A percentile compares a stretch with the other conserved stretches of the same genome.
Conservation (phyloP, 1,284 basidiomycete species). For the Mycena sp. region DNA sequence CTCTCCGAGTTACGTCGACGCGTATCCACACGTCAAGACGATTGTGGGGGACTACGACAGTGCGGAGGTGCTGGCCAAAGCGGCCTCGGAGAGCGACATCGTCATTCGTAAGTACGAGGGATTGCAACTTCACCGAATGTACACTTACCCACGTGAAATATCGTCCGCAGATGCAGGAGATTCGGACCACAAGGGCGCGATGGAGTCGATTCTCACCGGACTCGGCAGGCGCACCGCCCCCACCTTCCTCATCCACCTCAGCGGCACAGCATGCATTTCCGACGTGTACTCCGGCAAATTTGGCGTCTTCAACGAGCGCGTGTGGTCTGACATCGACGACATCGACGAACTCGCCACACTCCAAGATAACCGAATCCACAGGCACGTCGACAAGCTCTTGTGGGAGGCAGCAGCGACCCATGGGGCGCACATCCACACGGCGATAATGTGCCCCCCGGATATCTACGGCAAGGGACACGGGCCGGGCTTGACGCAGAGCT, state of each 20-base stretch:
- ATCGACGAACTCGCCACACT: constrained; percentile 13
- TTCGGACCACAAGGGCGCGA: constrained; percentile 23
- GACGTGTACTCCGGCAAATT: constrained; percentile 11
- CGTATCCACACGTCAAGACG: constrained; percentile 20
- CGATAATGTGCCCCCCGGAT: constrained; percentile 25
- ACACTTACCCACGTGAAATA: too few species aligned
- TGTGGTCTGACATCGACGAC: constrained; percentile 24
- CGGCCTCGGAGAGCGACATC: constrained; percentile 11
- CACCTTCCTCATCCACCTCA: constrained; percentile 24
- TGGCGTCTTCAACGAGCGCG: constrained; percentile 4
- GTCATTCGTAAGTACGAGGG: constrained; percentile 20
- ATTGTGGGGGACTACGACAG: constrained; percentile 22
- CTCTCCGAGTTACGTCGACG: constrained; percentile 10
- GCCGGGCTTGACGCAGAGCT: constrained; percentile 19
- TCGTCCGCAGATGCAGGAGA: constrained; percentile 16
- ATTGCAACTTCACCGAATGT: too few species aligned
- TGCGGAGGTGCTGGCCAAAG: constrained; percentile 13
- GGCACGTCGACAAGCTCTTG: constrained; percentile 17
- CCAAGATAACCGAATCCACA: constrained; percentile 12
- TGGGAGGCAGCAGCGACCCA: constrained; percentile 13
- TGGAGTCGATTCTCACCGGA: constrained; percentile 14
- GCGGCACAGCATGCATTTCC: constrained; percentile 19
- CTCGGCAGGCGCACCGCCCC: constrained; percentile 14
- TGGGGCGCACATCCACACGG: constrained; percentile 21
- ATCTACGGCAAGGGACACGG: constrained; percentile 22